phyloP scores from a whole-genome alignment of 1,139 yeast species.

The Tardiomyces depauwii region DNA sequence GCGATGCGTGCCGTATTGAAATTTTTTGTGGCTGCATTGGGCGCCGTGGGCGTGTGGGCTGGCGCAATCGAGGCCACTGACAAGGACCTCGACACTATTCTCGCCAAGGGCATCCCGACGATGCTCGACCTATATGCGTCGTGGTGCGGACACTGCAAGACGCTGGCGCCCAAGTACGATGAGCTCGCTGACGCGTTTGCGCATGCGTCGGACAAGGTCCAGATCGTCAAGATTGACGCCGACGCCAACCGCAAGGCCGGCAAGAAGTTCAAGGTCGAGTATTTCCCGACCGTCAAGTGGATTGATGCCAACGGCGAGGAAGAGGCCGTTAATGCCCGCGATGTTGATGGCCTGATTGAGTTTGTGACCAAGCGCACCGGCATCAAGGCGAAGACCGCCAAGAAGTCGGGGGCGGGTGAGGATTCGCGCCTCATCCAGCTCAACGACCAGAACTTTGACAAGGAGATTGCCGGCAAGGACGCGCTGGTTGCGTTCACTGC shows the following conservation, averaged over 20 bases:
- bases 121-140: constrained; percentile 68
- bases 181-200: constrained; percentile 43
- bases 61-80: constrained; percentile 34
- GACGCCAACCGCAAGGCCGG: constrained; percentile 48
- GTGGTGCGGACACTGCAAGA: constrained; percentile 78
- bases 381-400: constrained; percentile 18
- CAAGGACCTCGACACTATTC: constrained; percentile 43
- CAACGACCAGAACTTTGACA: constrained; percentile 17
- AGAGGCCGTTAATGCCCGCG: constrained; percentile 27
- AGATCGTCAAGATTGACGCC: constrained; percentile 48
- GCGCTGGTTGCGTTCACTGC: constrained; percentile 42
- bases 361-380: constrained; percentile 40
- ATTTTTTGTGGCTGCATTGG: neutral
- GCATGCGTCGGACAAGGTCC: constrained; percentile 34
- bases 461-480: constrained; percentile 21
- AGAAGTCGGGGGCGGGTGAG: constrained; percentile 8
- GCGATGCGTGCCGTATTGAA: neutral
- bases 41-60: constrained; percentile 8
- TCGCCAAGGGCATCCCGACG: constrained; percentile 47
- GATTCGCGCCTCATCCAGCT: constrained; percentile 30
- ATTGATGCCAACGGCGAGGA: constrained; percentile 38
- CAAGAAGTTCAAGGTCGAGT: constrained; percentile 43
- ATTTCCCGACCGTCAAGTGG: constrained; percentile 55
- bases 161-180: constrained; percentile 54
- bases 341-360: constrained; percentile 31